Percentiles rank a stretch among this genome's conserved stretches.
Evolutionary conservation across 371 early-diverging fungal genomes (phyloP).

Genomic region (Mucor saturninus): DNA sequence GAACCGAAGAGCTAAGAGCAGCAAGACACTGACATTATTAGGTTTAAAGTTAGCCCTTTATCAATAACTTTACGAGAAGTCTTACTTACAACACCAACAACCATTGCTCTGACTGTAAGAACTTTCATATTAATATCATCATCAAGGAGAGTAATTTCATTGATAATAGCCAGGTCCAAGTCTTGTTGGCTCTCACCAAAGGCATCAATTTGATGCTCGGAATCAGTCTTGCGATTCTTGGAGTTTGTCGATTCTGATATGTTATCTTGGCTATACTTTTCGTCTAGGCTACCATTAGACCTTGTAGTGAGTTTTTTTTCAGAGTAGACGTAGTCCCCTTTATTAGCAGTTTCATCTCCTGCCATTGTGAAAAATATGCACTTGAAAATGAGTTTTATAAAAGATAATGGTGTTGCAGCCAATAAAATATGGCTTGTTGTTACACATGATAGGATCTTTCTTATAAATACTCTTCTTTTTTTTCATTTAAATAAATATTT

Average conservation of each 20-base stretch:
- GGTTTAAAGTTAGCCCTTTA: too few species aligned
- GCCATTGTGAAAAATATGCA: too few species aligned
- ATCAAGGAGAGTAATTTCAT: conserved; percentile 38
- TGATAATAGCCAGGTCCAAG: conserved; percentile 34
- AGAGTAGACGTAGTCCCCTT: neutral
- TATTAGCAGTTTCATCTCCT: neutral
- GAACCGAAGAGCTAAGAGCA: conserved; percentile 45
- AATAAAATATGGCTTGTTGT: too few species aligned
- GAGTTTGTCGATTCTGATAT: conserved; percentile 1
- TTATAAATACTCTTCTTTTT: too few species aligned
- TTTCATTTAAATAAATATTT: too few species aligned
- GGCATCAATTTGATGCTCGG: neutral
- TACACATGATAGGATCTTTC: too few species aligned
- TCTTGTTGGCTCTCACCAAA: conserved; percentile 14
- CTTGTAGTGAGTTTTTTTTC: neutral
- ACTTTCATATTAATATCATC: conserved; percentile 36
- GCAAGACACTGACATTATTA: conserved; percentile 23
- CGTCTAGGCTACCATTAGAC: neutral
- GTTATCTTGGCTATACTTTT: neutral
- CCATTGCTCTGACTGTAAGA: conserved; percentile 30
- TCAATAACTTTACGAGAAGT: neutral
- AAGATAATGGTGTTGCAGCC: too few species aligned
- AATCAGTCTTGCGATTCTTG: neutral
- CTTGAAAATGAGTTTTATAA: too few species aligned
- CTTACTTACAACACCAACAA: conserved; percentile 38